Evolutionary conservation across 78 protist species (phyloP), one percentile per base, ranked within the genome.

Genomic region (Polysphondylium violaceum): DNA sequence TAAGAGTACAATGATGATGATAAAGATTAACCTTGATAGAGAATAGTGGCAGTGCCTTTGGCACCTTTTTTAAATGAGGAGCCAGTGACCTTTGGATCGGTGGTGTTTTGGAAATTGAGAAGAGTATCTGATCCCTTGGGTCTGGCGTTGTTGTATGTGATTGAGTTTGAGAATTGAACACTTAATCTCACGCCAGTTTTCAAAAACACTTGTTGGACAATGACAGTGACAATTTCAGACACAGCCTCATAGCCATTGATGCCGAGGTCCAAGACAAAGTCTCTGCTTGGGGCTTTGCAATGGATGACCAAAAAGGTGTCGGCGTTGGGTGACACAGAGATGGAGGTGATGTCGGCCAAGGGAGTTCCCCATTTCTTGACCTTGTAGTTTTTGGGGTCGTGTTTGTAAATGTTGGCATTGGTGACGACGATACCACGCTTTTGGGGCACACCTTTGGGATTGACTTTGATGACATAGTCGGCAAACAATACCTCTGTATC

Each of bases 331-430:
- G 76, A 58, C 2, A 59, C 8, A 16, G 90, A 91, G 38, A 91
- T 91, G 41, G 76, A 65, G 0, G 63, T 23, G 1, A 91, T 63
- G 33, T 81, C 87, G 9, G 53, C 95, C 53, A 91, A 38, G 23
- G 95, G 95, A 38, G 95, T 91, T 31, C 86, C 95, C 76, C 72
- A 78, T 65, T 92, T 92, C 87, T 92, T 92, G 47, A 89, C 81
- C 67, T 94, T 94, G 17, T 67, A 87, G 60, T 93, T 72, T 58
- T 77, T 71, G 23, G 96, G 95, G n/a, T 95, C 96, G 43, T 75
- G 60, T 44, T 95, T 71, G 92, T 94, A 94, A 17, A 96, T 44
- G 56, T 60, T 47, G 64, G 60, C 41, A 40, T 81, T 79, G 23
- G 97, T 93, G 17, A 96, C 79, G 14, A 96, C 76, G 43, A 96